A percentile compares a stretch with the other conserved stretches of the same genome.
These are phyloP conservation scores for Suillus discolor DNA, from an alignment of 768 basidiomycete genomes.

Conservation along the genomic window DNA sequence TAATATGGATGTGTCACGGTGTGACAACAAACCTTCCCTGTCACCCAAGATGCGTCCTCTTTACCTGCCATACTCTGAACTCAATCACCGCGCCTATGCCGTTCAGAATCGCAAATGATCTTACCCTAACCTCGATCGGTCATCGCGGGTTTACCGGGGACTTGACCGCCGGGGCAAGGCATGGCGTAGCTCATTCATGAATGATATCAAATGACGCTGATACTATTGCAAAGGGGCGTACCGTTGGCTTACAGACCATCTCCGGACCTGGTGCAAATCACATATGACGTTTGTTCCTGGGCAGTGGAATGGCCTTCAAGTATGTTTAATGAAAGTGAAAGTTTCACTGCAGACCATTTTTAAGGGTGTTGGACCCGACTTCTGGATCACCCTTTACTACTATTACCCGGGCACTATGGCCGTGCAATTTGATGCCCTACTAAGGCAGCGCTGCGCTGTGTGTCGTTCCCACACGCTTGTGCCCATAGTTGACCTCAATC, in stretches of 20 bases:
- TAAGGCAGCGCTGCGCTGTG: background rate
- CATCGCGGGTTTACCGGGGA: constrained; percentile 85
- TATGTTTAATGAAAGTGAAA: constrained; percentile 51
- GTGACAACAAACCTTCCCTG: constrained; percentile 79
- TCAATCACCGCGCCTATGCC: constrained; percentile 51
- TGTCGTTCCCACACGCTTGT: constrained; percentile 83
- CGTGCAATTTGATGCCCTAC: constrained; percentile 62
- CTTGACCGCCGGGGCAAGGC: constrained; percentile 62
- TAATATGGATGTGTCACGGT: constrained; percentile 77
- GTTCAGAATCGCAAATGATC: constrained; percentile 63
- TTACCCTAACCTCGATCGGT: constrained; percentile 74
- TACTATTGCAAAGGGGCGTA: constrained; percentile 70
- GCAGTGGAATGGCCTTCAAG: constrained; percentile 60
- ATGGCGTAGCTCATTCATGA: constrained; percentile 77
- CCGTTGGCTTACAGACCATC: constrained; percentile 86
- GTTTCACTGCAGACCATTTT: constrained; percentile 65
- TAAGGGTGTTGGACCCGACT: constrained; percentile 85
- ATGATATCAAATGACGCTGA: constrained; percentile 51
- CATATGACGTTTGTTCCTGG: constrained; percentile 84
- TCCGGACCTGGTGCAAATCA: constrained; percentile 98
- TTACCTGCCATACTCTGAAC: constrained; percentile 6
- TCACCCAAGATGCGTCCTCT: constrained; percentile 66
- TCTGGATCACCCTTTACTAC: constrained; percentile 87
- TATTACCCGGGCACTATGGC: constrained; percentile 90
- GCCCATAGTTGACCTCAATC: constrained; percentile 45